Evolutionary conservation across 495 filamentous ascomycete species (phyloP), one percentile per base, ranked within the genome.

Genomic region (Parathielavia hyrcaniae): DNA sequence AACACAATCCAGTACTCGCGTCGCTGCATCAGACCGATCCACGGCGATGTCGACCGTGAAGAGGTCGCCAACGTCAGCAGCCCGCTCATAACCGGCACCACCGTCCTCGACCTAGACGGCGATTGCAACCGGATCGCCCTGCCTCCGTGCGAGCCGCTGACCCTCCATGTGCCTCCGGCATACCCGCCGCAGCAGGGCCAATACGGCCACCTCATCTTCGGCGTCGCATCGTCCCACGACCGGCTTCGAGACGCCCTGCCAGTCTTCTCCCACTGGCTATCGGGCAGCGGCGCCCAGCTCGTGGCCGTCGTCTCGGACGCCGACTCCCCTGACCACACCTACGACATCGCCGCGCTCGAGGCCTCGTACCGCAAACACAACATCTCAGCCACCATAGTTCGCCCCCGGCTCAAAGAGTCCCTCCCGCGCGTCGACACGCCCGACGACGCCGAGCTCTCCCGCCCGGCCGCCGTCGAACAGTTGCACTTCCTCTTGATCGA

Each of bases 401-500:
- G 80, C 19, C 76, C 77, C 2, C 59, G 43, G 11, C 26, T 62
- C 34, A 68, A 80, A n/a, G 71, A 75, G 36, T 79, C 59, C 6
- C 60, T 67, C 36, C 80, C 61, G 5, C 62, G 64, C 26, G 64
- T 60, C 16, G 46, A 38, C 26, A 44, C 35, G 13, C 23, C 16
- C 39, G 32, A 41, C 0, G 40, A 53, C 35, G 46, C 35, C 23
- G 19, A 58, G 2, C 44, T 48, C 34, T 14, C 20, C 30, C 19
- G 8, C 32, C 43, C 52, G 4, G 34, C 50, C 16, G 57, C 67
- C 14, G 65, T 83, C 53, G 79, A 82, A 32, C 80, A 83, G 55
- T 79, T 83, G 58, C 86, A 87, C 67, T 86, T 89, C 64, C 74
- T 81, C 20, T 70, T 87, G 39, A 69, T 88, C 9, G 73, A 79